Conservation (phyloP, 139 green algal genomes). For the Volvox reticuliferus region DNA sequence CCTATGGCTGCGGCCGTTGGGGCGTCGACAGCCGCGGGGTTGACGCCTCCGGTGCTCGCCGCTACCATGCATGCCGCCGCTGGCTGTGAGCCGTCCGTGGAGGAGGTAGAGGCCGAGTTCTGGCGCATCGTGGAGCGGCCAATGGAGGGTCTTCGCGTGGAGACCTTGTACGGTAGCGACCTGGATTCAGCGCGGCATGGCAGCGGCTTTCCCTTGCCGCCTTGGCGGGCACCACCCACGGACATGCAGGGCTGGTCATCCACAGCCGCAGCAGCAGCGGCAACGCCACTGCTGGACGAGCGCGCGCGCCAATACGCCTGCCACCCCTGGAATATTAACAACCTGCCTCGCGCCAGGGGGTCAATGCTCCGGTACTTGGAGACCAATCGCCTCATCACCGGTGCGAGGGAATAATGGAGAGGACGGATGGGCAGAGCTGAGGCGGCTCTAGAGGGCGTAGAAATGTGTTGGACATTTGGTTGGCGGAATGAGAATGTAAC, state of each 20-base stretch:
- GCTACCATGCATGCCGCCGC: not conserved
- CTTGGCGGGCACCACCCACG: constrained; percentile 26
- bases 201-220: constrained; percentile 58
- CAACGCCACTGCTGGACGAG: not conserved
- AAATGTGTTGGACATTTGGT: too few species aligned
- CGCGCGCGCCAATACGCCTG: constrained; percentile 23
- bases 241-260: not conserved
- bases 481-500: too few species aligned
- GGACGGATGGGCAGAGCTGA: not conserved
- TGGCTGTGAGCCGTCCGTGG: constrained; percentile 41
- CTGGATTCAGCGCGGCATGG: constrained; percentile 75
- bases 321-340: constrained; percentile 66
- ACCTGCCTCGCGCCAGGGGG: constrained; percentile 39
- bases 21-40: not conserved
- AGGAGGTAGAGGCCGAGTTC: constrained; percentile 90
- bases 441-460: not conserved
- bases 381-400: constrained; percentile 43
- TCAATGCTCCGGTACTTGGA: constrained; percentile 57
- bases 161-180: constrained; percentile 88
- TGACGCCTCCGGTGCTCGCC: not conserved
- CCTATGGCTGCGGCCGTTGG: not conserved
- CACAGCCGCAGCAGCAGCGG: too few species aligned
- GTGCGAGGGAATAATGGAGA: not conserved
- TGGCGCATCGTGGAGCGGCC: constrained; percentile 91
- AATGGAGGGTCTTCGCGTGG: constrained; percentile 70